These are phyloP conservation scores for Coprinopsis sp. DNA, from an alignment of 768 basidiomycete species.

Conservation along the genomic window DNA sequence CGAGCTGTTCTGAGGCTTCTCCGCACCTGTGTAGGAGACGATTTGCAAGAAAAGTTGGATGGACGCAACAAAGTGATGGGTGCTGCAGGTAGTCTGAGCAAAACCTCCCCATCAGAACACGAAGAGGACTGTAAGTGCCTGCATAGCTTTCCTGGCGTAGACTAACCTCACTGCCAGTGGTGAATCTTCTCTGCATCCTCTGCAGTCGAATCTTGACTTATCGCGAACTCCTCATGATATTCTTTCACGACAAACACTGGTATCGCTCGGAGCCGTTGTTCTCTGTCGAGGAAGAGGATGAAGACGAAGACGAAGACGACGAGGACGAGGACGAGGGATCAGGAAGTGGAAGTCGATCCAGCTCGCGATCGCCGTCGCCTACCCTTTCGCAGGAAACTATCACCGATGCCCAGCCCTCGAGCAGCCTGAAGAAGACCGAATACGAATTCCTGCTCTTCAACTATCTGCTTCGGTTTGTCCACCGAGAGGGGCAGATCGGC, in stretches of 20 bases:
- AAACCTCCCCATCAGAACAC: conserved; percentile 79
- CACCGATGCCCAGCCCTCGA: conserved; percentile 42
- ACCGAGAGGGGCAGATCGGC: conserved; percentile 89
- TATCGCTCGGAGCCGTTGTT: conserved; percentile 73
- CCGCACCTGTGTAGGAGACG: conserved; percentile 87
- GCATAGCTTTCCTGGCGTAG: background rate
- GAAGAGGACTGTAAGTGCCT: conserved; percentile 76
- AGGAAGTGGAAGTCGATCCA: conserved; percentile 52
- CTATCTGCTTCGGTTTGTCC: conserved; percentile 91
- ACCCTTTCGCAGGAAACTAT: conserved; percentile 56
- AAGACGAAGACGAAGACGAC: conserved; percentile 55
- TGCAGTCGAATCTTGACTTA: conserved; percentile 90
- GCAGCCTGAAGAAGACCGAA: conserved; percentile 62
- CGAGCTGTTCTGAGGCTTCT: conserved; percentile 81
- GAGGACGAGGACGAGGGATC: conserved; percentile 36
- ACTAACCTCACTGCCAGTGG: conserved; percentile 49
- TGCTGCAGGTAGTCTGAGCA: conserved; percentile 68
- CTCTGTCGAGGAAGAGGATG: conserved; percentile 71
- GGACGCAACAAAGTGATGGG: conserved; percentile 75
- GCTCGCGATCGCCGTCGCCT: conserved; percentile 43
- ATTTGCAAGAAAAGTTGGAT: conserved; percentile 83
- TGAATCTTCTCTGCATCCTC: conserved; percentile 85
- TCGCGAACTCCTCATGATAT: conserved; percentile 90
- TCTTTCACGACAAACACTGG: conserved; percentile 94
- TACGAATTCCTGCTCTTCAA: conserved; percentile 96